phyloP scores from a whole-genome alignment of 192 early-diverging fungal species.

The Umbelopsis sp. region DNA sequence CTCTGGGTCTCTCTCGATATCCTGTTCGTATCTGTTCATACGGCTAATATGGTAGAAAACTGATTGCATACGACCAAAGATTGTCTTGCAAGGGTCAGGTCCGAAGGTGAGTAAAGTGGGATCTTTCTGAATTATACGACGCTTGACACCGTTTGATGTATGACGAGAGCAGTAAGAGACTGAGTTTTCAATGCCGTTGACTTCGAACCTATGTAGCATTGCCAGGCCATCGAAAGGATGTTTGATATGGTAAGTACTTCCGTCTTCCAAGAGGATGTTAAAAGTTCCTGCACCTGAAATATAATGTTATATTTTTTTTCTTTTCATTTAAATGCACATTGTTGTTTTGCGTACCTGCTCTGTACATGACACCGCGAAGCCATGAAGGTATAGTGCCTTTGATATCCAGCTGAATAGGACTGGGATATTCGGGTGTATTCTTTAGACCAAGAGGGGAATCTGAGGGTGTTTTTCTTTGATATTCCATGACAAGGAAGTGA shows the following conservation, averaged over 20 bases:
- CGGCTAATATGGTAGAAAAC: slow-evolving; percentile 35
- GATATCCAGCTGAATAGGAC: slow-evolving; percentile 1
- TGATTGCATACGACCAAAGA: slow-evolving; percentile 36
- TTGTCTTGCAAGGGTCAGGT: slow-evolving; percentile 39
- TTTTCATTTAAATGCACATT: not conserved
- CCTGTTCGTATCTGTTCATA: slow-evolving; percentile 21
- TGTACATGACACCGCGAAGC: slow-evolving; percentile 38
- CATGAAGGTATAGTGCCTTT: slow-evolving; percentile 30
- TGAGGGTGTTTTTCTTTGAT: not conserved
- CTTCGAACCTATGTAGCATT: slow-evolving; percentile 37
- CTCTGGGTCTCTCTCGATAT: slow-evolving; percentile 35
- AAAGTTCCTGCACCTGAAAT: slow-evolving; percentile 35
- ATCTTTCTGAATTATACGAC: slow-evolving; percentile 29
- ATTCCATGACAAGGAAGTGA: not conserved
- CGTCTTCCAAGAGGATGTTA: slow-evolving; percentile 33
- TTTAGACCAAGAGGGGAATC: slow-evolving; percentile 37
- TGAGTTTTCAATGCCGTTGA: slow-evolving; percentile 19
- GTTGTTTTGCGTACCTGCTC: slow-evolving; percentile 23
- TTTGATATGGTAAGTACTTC: slow-evolving; percentile 36
- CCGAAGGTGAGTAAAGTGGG: slow-evolving; percentile 42
- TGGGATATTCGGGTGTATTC: slow-evolving; percentile 28
- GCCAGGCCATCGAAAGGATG: slow-evolving; percentile 45
- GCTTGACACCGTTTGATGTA: slow-evolving; percentile 36
- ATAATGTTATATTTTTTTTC: not conserved
- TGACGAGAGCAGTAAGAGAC: slow-evolving; percentile 38